Evolutionary conservation across 257 asterid genomes (phyloP).

Genomic region (Thymus quinquecostatus): DNA sequence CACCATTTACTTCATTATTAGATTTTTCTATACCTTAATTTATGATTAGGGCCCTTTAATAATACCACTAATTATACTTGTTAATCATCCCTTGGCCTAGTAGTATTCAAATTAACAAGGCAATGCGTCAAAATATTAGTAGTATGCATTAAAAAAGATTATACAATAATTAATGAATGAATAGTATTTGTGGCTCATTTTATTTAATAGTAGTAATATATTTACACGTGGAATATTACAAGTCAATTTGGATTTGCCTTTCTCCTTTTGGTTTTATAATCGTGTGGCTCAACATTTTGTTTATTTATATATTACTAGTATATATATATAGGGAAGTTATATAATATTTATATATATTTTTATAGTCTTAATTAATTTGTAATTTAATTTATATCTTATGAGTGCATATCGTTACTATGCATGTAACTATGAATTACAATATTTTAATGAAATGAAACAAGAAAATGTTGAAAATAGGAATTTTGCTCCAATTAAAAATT

Average conservation of each 20-base stretch:
- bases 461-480: too few relatives aligned
- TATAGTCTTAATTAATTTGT: too few relatives aligned
- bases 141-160: too few relatives aligned
- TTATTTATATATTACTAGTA: neutral
- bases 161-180: too few relatives aligned
- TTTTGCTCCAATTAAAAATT: too few relatives aligned
- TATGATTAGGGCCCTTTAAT: conserved; percentile 4
- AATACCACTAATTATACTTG: too few relatives aligned
- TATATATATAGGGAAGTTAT: too few relatives aligned
- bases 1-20: conserved; percentile 14
- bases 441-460: neutral
- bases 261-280: conserved; percentile 16
- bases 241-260: conserved; percentile 34
- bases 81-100: neutral
- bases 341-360: too few relatives aligned
- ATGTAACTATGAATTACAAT: neutral
- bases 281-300: neutral
- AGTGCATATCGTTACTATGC: neutral
- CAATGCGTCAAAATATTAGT: too few relatives aligned
- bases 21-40: neutral
- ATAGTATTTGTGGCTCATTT: neutral
- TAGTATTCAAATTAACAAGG: too few relatives aligned
- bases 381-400: neutral
- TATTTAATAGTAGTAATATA: neutral
- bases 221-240: conserved; percentile 13